These are phyloP conservation scores for Xylaria sp. DNA, from an alignment of 2,329 filamentous ascomycete genomes.

Conservation along the genomic window DNA sequence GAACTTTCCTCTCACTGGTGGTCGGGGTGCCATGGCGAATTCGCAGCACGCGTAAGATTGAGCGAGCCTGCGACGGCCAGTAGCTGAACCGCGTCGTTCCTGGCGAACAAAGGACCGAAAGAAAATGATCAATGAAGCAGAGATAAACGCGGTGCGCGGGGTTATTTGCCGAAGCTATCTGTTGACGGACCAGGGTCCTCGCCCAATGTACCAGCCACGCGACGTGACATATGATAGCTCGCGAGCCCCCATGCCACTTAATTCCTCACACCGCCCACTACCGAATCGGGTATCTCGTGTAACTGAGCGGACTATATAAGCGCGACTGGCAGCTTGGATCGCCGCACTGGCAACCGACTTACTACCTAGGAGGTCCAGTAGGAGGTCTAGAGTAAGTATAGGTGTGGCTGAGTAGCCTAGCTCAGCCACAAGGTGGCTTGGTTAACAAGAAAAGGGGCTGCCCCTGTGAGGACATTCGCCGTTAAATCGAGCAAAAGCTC, in stretches of 20 bases:
- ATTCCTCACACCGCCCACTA: not conserved
- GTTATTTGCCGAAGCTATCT: not conserved
- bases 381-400: no score
- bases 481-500: no score
- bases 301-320: not conserved
- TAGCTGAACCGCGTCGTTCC: not conserved
- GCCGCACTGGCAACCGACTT: no score
- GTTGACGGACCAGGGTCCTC: not conserved
- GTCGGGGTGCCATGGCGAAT: not conserved
- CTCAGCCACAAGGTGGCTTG: no score
- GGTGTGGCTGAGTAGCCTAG: no score
- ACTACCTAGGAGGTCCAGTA: no score
- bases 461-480: no score
- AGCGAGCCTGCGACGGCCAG: not conserved
- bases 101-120: not conserved
- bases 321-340: not conserved
- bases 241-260: not conserved
- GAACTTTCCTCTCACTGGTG: no score
- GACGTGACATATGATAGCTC: not conserved
- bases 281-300: not conserved
- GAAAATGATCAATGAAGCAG: not conserved
- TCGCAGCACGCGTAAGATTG: not conserved
- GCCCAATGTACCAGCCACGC: not conserved
- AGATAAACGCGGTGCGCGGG: not conserved
- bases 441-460: no score